Base-by-base conservation (phyloP, 192 early-diverging fungal genomes). In the Haplosporangium gracile region DNA sequence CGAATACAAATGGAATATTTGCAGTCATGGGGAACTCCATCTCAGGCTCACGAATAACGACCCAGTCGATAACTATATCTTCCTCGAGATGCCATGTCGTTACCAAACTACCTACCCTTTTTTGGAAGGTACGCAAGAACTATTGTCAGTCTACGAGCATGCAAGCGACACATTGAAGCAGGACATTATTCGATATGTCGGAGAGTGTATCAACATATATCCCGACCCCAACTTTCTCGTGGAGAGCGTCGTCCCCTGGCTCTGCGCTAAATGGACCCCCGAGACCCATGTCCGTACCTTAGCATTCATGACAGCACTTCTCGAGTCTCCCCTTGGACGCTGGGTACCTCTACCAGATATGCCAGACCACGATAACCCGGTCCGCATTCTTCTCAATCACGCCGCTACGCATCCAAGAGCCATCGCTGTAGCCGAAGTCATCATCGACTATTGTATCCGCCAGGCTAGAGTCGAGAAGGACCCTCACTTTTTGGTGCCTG, bases 381-480 rank as follows among this genome's bases (percentile, higher is more conserved):
- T 72, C 24, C 34, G 42, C 2, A 43, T 72, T 40, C 18, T 72
- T 20, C 70, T 72, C 39, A 18, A 45, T 18, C 29, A 72, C 10
- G 36, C 70, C 42, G 45, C 9, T 18, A 72, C 70, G n/a, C 34
- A 72, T 13, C 70, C 70, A 22, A n/a, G 5, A 26, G 39, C 42
- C 8, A 39, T 72, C 39, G 40, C 11, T 7, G 24, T 72, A 3
- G 71, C 43, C 20, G 7, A 72, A 11, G 26, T 72, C 26, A 24
- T 72, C 24, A 72, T 72, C n/a, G 43, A 72, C 7, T 72, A 72
- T 47, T 72, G 71, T 47, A 45, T 72, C 42, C 39, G 43, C 18
- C 6, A 40, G n/a, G 71, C 43, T 18, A 72, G 11, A 18, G n/a
- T 15, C 16, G 71, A 72, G 13, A 20, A 45, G 43, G 43, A 72